Conservation (phyloP, 2,329 filamentous ascomycete genomes). For the Lecanoromycetidae sp. region DNA sequence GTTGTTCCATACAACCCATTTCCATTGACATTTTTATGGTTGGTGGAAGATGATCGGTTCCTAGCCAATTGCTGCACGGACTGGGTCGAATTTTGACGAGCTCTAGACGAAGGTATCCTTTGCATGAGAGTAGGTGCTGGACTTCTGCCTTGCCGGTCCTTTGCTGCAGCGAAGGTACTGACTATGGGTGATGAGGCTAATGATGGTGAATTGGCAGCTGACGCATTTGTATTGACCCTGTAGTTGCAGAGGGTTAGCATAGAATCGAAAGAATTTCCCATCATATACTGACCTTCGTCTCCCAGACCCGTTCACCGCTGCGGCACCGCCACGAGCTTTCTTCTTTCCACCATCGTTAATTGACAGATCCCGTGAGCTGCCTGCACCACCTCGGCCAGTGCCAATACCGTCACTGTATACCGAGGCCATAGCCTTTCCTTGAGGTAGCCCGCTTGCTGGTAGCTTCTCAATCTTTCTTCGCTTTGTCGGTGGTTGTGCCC, state of each 20-base stretch:
- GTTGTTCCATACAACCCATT: constrained; percentile 27
- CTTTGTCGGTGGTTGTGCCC: constrained; percentile 50
- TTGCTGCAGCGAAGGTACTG: constrained; percentile 48
- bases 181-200: constrained; percentile 65
- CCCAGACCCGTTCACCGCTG: constrained; percentile 52
- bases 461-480: constrained; percentile 68
- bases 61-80: constrained; percentile 45
- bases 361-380: constrained; percentile 58
- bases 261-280: background rate
- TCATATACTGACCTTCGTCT: constrained; percentile 66
- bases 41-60: constrained; percentile 47
- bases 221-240: constrained; percentile 37
- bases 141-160: constrained; percentile 44
- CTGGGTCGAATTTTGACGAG: constrained; percentile 62
- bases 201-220: constrained; percentile 52
- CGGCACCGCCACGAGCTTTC: constrained; percentile 56
- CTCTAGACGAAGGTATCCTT: constrained; percentile 56
- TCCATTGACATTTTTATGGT: constrained; percentile 48
- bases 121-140: constrained; percentile 46
- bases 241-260: constrained; percentile 9
- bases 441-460: constrained; percentile 31
- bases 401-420: constrained; percentile 26
- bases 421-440: constrained; percentile 57
- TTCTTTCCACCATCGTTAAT: constrained; percentile 53
- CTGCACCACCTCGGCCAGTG: constrained; percentile 26